These are phyloP conservation scores for Chaetomiaceae sp. DNA, from an alignment of 2,329 filamentous ascomycete genomes.

Conservation along the genomic window DNA sequence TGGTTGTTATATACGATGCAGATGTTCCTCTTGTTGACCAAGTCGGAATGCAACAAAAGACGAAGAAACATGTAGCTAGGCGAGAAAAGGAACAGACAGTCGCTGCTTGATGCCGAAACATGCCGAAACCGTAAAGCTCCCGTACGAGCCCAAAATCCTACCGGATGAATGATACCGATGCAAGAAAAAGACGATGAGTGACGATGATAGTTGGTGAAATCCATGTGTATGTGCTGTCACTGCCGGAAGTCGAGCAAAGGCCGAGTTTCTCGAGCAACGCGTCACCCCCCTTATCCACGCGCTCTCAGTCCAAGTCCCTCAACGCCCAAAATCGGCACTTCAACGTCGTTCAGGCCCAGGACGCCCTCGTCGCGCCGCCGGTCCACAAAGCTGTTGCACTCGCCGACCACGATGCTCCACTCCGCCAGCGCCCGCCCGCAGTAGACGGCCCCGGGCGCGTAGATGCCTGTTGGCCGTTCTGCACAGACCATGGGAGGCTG, in stretches of 20 bases:
- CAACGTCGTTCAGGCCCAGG: slow-evolving; percentile 57
- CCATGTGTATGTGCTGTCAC: too few relatives aligned
- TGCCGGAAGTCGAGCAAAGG: too few relatives aligned
- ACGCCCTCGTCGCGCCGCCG: slow-evolving; percentile 69
- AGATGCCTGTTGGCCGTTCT: slow-evolving; percentile 41
- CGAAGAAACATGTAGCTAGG: background rate
- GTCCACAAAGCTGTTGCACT: slow-evolving; percentile 78
- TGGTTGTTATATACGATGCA: background rate
- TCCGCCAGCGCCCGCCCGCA: slow-evolving; percentile 69
- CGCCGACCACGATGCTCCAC: slow-evolving; percentile 67
- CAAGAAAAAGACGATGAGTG: too few relatives aligned
- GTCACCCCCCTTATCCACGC: too few relatives aligned
- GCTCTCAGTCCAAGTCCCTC: slow-evolving; percentile 46
- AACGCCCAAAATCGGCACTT: slow-evolving; percentile 59
- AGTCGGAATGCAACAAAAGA: too few relatives aligned
- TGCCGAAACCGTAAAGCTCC: too few relatives aligned
- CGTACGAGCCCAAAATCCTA: too few relatives aligned
- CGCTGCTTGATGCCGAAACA: too few relatives aligned
- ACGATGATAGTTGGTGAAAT: too few relatives aligned
- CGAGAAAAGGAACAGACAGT: too few relatives aligned
- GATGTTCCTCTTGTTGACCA: background rate
- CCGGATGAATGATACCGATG: too few relatives aligned
- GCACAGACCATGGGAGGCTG: slow-evolving; percentile 33
- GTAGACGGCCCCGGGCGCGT: slow-evolving; percentile 49
- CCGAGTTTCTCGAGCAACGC: too few relatives aligned